Conservation (phyloP, 371 early-diverging fungal genomes). For the Entomophthora muscae region DNA sequence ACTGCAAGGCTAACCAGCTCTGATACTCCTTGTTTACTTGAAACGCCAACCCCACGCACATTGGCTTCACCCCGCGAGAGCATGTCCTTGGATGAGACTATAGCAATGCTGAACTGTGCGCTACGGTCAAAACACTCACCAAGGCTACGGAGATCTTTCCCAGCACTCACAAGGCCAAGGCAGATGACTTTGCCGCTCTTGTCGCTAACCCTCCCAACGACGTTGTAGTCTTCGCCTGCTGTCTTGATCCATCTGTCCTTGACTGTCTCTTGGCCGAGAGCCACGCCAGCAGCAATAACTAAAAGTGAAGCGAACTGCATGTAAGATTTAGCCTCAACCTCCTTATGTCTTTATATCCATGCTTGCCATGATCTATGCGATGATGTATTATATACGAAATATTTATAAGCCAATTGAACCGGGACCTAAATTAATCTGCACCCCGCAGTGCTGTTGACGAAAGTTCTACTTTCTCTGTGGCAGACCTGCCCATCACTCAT, state of each 20-base stretch:
- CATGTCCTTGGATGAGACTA: background rate
- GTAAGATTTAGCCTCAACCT: no score
- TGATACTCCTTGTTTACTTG: background rate
- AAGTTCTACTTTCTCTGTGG: no score
- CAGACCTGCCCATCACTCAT: no score
- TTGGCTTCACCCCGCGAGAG: background rate
- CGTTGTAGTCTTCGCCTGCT: background rate
- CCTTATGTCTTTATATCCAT: no score
- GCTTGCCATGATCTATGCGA: no score
- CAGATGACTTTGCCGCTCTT: background rate
- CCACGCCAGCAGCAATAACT: background rate
- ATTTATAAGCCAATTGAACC: no score
- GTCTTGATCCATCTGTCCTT: background rate
- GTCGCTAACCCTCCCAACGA: background rate
- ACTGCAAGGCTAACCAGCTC: background rate
- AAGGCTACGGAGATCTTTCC: background rate
- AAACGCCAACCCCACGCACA: background rate
- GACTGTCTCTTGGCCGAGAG: background rate
- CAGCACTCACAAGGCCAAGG: background rate
- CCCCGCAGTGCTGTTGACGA: no score
- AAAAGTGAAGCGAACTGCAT: background rate
- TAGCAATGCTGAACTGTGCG: background rate
- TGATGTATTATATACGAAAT: no score
- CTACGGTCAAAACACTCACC: background rate
- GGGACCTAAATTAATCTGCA: no score